A percentile compares a stretch with the other conserved stretches of the same genome.
phyloP scores from a whole-genome alignment of 1,284 basidiomycete species.

The Cystobasidium sp. region DNA sequence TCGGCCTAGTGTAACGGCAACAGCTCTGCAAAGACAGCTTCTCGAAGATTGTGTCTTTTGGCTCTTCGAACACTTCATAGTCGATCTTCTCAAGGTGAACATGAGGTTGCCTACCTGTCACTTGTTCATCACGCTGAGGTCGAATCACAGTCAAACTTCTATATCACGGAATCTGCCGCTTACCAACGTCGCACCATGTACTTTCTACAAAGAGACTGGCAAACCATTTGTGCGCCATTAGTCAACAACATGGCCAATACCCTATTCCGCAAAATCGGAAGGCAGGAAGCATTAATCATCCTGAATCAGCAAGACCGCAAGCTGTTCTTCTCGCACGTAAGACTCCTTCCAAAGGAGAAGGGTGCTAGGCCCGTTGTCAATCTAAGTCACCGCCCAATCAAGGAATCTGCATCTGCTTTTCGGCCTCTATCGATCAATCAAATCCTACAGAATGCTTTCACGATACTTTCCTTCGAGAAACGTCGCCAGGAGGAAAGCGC shows the following conservation, averaged over 20 bases:
- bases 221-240: conserved; percentile 76
- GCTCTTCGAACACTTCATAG: conserved; percentile 85
- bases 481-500: conserved; percentile 67
- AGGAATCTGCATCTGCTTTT: conserved; percentile 47
- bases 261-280: conserved; percentile 54
- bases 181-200: conserved; percentile 87
- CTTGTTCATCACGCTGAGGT: not conserved
- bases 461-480: conserved; percentile 87
- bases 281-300: conserved; percentile 59
- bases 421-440: conserved; percentile 68
- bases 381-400: conserved; percentile 67
- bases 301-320: conserved; percentile 63
- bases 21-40: conserved; percentile 78
- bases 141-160: conserved; percentile 77
- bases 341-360: conserved; percentile 89
- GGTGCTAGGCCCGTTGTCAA: conserved; percentile 96
- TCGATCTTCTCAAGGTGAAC: conserved; percentile 75
- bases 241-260: conserved; percentile 67
- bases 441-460: conserved; percentile 79
- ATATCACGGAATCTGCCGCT: conserved; percentile 87
- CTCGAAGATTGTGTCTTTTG: conserved; percentile 85
- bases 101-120: conserved; percentile 1
- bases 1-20: conserved; percentile 60
- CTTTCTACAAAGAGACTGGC: conserved; percentile 94
- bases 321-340: conserved; percentile 81